Evolutionary conservation across 148 eudicot genomes (phyloP), one percentile per base, ranked within the genome.

Genomic region (Arbutus unedo): DNA sequence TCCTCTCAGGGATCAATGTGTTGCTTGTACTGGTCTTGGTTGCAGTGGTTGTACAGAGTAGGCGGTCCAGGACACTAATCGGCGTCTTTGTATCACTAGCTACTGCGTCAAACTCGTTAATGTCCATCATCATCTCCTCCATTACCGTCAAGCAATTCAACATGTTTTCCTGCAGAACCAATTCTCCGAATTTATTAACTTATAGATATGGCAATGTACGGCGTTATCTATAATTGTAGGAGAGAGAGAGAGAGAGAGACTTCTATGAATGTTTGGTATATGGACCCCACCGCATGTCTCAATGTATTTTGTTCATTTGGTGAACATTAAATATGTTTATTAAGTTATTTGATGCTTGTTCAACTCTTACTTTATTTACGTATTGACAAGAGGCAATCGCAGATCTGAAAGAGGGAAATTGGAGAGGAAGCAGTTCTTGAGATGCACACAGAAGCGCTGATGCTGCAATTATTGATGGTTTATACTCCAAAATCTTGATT

Each of bases 381-480:
- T 51, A 81, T 77, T 60, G 60, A 70, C 84, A 83, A 4, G 84
- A 66, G n/a, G 55, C 77, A 23, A 87, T 77, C 47, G 76, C 81
- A 7, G 66, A 15, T 76, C 76, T 67, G 49, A 68, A 85, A 71
- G 80, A 80, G 57, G 84, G 49, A 70, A 82, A 85, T 66, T 81
- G 74, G 53, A 25, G 59, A 56, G 89, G 89, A 79, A 79, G 72
- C 48, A 85, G 71, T 19, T 81, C 89, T 8, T 77, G 87, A 8
- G 81, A 70, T 5, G 87, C 87, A 13, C 82, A 83, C 57, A 87
- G 83, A 19, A 87, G 60, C 41, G 89, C 87, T 44, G 89, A 83
- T 19, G 89, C 87, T 51, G 87, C 89, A 1, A 87, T 79, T 18
- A 78, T 64, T 18, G 89, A 87, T 23, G 87, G 86, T 45, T 85